Evolutionary conservation across 1,284 basidiomycete species (phyloP).

Genomic region (Moesziomyces aphidis): DNA sequence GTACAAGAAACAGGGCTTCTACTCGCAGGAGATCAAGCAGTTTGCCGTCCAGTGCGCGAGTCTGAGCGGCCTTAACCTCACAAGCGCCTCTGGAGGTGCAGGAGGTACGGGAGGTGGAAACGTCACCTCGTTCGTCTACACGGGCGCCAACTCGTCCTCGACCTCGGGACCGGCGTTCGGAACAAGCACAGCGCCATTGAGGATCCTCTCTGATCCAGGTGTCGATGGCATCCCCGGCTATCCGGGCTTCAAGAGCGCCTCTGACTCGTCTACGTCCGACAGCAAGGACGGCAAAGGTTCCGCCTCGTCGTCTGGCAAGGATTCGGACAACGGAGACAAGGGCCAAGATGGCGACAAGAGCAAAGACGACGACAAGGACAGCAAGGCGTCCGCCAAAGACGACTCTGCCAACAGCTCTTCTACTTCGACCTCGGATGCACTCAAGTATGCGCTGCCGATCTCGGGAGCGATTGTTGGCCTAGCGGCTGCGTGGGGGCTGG

Average conservation of each 20-base stretch:
- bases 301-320: neutral
- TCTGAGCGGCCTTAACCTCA: constrained; percentile 23
- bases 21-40: constrained; percentile 57
- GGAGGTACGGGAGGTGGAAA: constrained; percentile 13
- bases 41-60: constrained; percentile 51
- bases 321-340: no score
- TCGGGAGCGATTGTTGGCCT: constrained; percentile 33
- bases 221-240: constrained; percentile 37
- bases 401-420: constrained; percentile 7
- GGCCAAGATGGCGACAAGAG: neutral
- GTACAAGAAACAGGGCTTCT: constrained; percentile 58
- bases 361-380: constrained; percentile 1
- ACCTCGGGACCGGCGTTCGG: constrained; percentile 44
- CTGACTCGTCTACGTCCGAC: constrained; percentile 10
- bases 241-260: constrained; percentile 17
- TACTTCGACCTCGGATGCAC: constrained; percentile 5
- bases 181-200: constrained; percentile 21
- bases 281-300: constrained; percentile 28
- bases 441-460: constrained; percentile 47
- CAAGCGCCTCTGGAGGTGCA: constrained; percentile 1
- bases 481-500: constrained; percentile 24
- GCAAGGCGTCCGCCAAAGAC: constrained; percentile 8
- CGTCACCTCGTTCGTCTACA: constrained; percentile 60
- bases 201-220: constrained; percentile 24
- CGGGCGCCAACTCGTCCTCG: constrained; percentile 36